phyloP scores from a whole-genome alignment of 73 alveolate species.

The Paramecium caudatum region DNA sequence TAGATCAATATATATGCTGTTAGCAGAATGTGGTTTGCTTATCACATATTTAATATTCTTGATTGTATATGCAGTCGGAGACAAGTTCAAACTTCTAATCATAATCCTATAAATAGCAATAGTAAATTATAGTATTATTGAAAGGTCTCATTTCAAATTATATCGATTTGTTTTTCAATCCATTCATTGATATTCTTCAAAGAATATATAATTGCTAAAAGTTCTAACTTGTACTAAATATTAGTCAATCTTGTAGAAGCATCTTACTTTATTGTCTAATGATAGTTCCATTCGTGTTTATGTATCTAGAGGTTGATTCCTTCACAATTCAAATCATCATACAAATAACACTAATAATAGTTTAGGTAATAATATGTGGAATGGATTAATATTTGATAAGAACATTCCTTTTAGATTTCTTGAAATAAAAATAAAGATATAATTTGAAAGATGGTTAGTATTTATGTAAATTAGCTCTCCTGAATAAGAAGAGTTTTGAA shows the following conservation, averaged over 20 bases:
- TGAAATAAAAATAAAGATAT: neutral
- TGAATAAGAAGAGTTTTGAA: slow-evolving; percentile 12
- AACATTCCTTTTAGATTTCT: slow-evolving; percentile 17
- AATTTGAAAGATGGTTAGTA: slow-evolving; percentile 37
- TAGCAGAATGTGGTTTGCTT: slow-evolving; percentile 5
- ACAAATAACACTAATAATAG: neutral
- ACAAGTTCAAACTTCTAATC: neutral
- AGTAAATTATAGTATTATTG: neutral
- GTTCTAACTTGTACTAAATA: slow-evolving; percentile 52
- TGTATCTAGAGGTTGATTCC: slow-evolving; percentile 9
- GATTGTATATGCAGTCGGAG: neutral
- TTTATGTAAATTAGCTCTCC: neutral
- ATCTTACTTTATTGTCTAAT: neutral
- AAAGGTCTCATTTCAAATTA: slow-evolving; percentile 7
- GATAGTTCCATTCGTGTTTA: slow-evolving; percentile 25
- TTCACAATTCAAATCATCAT: neutral
- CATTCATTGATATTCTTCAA: slow-evolving; percentile 37
- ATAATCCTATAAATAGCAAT: neutral
- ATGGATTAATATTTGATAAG: slow-evolving; percentile 24
- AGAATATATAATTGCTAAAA: slow-evolving; percentile 13
- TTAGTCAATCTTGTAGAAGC: slow-evolving; percentile 59
- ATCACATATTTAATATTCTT: slow-evolving; percentile 4
- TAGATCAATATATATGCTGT: slow-evolving; percentile 13
- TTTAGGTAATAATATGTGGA: neutral
- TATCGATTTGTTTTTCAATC: slow-evolving; percentile 5